phyloP scores from a whole-genome alignment of 257 asterid species.

The Cordia subcordata region DNA sequence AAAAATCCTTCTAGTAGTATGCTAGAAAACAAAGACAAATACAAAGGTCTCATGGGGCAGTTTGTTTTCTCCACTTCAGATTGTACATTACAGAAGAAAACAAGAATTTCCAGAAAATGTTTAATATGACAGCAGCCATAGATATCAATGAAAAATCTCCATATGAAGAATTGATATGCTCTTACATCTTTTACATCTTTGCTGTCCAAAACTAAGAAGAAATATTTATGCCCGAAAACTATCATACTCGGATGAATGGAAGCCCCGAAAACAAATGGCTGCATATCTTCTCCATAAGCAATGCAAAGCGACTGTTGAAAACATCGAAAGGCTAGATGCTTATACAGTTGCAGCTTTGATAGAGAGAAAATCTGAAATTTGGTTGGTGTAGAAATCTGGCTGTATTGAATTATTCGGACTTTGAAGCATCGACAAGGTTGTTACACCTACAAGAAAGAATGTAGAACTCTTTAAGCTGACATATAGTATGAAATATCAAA shows the following conservation, averaged over 20 bases:
- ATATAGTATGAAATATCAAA: background rate
- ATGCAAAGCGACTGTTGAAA: slow-evolving; percentile 3
- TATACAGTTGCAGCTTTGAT: slow-evolving; percentile 66
- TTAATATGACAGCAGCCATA: background rate
- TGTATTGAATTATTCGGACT: slow-evolving; percentile 68
- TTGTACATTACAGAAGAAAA: background rate
- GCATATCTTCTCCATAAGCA: background rate
- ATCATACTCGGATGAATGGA: background rate
- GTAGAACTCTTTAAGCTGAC: background rate
- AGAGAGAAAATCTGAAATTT: slow-evolving; percentile 83
- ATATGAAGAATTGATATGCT: no score
- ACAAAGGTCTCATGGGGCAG: no score
- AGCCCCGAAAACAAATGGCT: background rate
- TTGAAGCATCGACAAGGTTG: slow-evolving; percentile 70
- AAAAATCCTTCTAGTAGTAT: no score
- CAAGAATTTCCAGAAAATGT: background rate
- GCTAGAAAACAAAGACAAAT: no score
- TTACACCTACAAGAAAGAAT: slow-evolving; percentile 52
- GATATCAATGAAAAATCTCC: background rate
- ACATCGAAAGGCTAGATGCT: slow-evolving; percentile 2
- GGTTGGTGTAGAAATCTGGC: slow-evolving; percentile 86
- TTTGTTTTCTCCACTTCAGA: background rate
- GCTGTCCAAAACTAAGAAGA: background rate
- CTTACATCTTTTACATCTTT: background rate
- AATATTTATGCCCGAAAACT: background rate